Evolutionary conservation across 2,329 filamentous ascomycete species (phyloP).

Genomic region (Orbilia javanica): DNA sequence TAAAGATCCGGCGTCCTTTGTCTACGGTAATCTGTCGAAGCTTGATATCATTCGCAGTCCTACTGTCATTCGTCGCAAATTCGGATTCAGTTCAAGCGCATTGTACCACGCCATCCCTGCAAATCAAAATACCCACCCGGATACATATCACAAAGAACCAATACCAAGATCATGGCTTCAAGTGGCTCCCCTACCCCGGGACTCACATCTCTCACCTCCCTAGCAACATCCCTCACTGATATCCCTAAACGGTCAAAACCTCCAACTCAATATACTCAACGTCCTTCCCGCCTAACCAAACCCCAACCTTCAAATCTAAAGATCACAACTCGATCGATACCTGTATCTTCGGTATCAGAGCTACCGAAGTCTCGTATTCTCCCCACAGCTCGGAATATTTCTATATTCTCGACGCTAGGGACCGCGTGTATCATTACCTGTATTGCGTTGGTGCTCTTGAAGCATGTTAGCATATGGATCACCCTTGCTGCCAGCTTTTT

Average conservation of each 20-base stretch:
- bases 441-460: constrained; percentile 48
- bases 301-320: constrained; percentile 8
- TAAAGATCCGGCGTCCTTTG: neutral
- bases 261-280: constrained; percentile 38
- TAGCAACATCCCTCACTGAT: constrained; percentile 39
- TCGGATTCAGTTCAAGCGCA: neutral
- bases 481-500: constrained; percentile 45
- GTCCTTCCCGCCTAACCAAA: constrained; percentile 39
- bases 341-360: constrained; percentile 24
- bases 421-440: constrained; percentile 45
- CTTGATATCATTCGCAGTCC: constrained; percentile 1
- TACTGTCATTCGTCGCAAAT: neutral
- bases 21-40: neutral
- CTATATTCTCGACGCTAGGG: constrained; percentile 46
- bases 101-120: constrained; percentile 8
- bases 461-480: constrained; percentile 44
- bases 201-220: constrained; percentile 33
- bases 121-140: neutral
- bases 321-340: constrained; percentile 34
- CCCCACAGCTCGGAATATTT: constrained; percentile 50
- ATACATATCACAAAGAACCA: neutral
- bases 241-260: constrained; percentile 30
- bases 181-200: neutral
- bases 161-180: constrained; percentile 17
- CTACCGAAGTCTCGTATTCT: constrained; percentile 48